A percentile compares a stretch with the other conserved stretches of the same genome.
Evolutionary conservation across 139 green algal genomes (phyloP).

Genomic region (Tetradesmus lagerheimii): DNA sequence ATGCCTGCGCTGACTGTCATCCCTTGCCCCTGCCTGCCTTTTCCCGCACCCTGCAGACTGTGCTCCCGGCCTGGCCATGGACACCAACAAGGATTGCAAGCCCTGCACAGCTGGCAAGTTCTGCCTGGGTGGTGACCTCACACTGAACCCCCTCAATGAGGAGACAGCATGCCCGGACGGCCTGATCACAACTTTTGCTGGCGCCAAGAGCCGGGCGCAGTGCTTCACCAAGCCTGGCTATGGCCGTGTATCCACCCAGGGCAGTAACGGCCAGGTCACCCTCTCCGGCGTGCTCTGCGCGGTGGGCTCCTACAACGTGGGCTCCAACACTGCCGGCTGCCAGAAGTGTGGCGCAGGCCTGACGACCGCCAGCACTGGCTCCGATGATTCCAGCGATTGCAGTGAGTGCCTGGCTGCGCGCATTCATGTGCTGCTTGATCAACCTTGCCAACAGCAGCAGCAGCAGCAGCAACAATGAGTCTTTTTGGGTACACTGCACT

Average conservation of each 20-base stretch:
- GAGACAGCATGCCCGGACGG: neutral
- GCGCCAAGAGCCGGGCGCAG: neutral
- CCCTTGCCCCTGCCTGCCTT: too few species aligned
- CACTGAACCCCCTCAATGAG: neutral
- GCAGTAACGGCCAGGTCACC: neutral
- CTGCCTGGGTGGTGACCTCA: neutral
- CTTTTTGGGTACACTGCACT: too few species aligned
- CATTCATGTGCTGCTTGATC: too few species aligned
- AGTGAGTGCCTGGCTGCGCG: neutral
- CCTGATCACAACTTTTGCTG: neutral
- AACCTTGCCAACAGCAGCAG: too few species aligned
- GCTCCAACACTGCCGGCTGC: too few species aligned
- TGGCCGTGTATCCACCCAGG: neutral
- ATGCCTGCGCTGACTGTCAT: too few species aligned
- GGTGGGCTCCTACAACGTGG: constrained; percentile 16
- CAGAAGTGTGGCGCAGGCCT: neutral
- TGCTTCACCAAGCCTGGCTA: constrained; percentile 23
- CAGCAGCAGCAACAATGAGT: too few species aligned
- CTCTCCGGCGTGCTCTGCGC: neutral
- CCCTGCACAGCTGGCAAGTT: neutral
- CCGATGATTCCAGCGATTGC: neutral
- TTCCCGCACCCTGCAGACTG: constrained; percentile 30
- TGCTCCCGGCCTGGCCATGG: neutral
- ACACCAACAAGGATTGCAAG: neutral
- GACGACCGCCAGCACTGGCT: neutral